Percentiles rank a stretch among this genome's conserved stretches.
Evolutionary conservation across 2,329 filamentous ascomycete genomes (phyloP).

Genomic region (Arthrinium puccinioides): DNA sequence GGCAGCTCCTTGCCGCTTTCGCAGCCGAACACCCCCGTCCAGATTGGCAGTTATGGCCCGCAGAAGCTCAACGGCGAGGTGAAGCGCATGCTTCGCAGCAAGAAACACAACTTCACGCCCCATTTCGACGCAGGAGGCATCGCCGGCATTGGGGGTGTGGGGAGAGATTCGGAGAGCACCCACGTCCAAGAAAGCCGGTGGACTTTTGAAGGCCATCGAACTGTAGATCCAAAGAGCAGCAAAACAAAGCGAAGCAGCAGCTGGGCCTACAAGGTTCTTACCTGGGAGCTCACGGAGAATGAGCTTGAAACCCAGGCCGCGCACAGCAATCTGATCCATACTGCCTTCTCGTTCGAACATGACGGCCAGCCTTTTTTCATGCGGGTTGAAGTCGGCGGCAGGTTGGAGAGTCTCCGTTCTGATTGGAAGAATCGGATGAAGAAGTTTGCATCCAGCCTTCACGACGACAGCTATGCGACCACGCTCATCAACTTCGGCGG

Average conservation of each 20-base stretch:
- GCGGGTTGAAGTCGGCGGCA: conserved; percentile 20
- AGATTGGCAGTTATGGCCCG: conserved; percentile 17
- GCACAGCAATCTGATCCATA: conserved; percentile 19
- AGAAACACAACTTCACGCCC: conserved; percentile 9
- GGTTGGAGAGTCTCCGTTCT: conserved; percentile 14
- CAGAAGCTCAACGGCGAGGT: conserved; percentile 13
- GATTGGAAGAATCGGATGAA: conserved; percentile 12
- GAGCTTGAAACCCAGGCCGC: conserved; percentile 16
- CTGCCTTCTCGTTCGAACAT: conserved; percentile 23
- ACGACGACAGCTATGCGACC: conserved; percentile 10
- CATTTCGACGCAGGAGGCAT: conserved; percentile 11
- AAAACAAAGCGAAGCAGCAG: conserved; percentile 2
- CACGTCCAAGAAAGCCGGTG: conserved; percentile 13
- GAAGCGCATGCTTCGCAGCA: conserved; percentile 6
- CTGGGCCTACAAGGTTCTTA: conserved; percentile 16
- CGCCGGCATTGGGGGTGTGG: conserved; percentile 13
- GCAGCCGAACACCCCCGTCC: conserved; percentile 10
- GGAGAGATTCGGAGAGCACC: conserved; percentile 10
- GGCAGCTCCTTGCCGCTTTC: neutral
- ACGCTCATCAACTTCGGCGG: conserved; percentile 16
- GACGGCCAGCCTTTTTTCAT: conserved; percentile 20
- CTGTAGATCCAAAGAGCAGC: conserved; percentile 8
- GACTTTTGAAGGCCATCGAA: conserved; percentile 15
- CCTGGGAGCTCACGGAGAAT: conserved; percentile 22
- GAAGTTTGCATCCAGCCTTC: conserved; percentile 9